Base-by-base conservation (phyloP, 306 rosid genomes). In the Calophaca sinica region DNA sequence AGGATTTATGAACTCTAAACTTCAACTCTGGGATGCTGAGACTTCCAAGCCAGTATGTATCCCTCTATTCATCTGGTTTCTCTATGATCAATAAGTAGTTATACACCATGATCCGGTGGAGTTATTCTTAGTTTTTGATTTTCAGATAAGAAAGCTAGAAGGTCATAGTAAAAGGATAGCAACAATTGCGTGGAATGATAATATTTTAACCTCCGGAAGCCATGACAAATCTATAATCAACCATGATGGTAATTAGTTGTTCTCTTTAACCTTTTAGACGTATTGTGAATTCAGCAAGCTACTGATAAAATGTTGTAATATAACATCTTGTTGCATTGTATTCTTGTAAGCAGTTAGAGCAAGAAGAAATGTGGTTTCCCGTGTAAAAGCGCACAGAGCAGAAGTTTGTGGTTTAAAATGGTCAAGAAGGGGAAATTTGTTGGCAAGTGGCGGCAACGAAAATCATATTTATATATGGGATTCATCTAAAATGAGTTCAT, bases 381-480 rank as follows among this genome's bases (percentile, higher is more conserved):
- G 68, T 49, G n/a, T 89, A 44, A 75, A 63, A 33, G 78, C 81
- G 14, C 97, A 91, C 65, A 49, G 8, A 42, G 88, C 85, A 72
- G 96, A 87, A 72, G 87, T 91, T 59, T 89, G 96, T 5, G 86
- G 97, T 35, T 82, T 91, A 74, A 91, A 86, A 86, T 91, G 97
- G 97, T 87, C 97, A 31, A 82, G 73, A 54, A 75, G 77, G 81
- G 89, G 96, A 39, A 89, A 81, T 44, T 57, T 84, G 26, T 83
- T 91, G 89, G 97, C 96, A 35, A 91, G 96, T 69, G 97, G 97
- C 11, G 97, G 97, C 69, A 91, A 89, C 44, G 97, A 91, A 4
- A 91, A 91, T 80, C 83, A 61, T 11, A 31, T 91, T 31, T 89
- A 86, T 84, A 66, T 89, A n/a, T 91, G 97, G 97, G 93, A 91